phyloP scores from a whole-genome alignment of 768 basidiomycete genomes.

The Royoungia palumana region DNA sequence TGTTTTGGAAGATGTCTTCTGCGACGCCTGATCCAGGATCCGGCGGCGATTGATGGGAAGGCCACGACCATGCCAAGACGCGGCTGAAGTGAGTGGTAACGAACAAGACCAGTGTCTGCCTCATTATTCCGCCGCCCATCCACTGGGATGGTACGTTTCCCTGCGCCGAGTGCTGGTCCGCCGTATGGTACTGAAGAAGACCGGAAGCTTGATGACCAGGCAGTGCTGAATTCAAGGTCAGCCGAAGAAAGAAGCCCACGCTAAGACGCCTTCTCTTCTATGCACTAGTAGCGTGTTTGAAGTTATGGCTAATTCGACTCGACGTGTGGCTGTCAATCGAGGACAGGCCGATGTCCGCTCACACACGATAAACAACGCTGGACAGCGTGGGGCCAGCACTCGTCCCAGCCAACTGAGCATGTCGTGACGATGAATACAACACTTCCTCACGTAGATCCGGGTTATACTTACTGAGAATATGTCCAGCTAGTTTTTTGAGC shows the following conservation, averaged over 20 bases:
- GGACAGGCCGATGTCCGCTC: no score
- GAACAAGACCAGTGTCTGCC: slow-evolving; percentile 10
- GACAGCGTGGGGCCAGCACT: no score
- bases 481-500: no score
- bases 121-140: slow-evolving; percentile 7
- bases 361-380: no score
- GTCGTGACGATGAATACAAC: no score
- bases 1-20: slow-evolving; percentile 12
- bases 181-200: not conserved
- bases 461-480: no score
- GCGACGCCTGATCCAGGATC: not conserved
- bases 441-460: no score
- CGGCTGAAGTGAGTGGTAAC: slow-evolving; percentile 8
- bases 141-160: not conserved
- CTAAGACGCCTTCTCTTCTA: not conserved
- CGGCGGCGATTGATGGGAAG: slow-evolving; percentile 25
- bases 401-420: no score
- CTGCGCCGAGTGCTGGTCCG: not conserved
- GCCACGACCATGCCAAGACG: slow-evolving; percentile 29
- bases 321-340: no score
- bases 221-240: not conserved
- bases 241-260: slow-evolving; percentile 5
- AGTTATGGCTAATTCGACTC: slow-evolving; percentile 3
- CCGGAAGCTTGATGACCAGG: not conserved
- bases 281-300: not conserved